A percentile compares a stretch with the other conserved stretches of the same genome.
phyloP scores from a whole-genome alignment of 2,329 filamentous ascomycete genomes.

The Monosporascus ibericus region DNA sequence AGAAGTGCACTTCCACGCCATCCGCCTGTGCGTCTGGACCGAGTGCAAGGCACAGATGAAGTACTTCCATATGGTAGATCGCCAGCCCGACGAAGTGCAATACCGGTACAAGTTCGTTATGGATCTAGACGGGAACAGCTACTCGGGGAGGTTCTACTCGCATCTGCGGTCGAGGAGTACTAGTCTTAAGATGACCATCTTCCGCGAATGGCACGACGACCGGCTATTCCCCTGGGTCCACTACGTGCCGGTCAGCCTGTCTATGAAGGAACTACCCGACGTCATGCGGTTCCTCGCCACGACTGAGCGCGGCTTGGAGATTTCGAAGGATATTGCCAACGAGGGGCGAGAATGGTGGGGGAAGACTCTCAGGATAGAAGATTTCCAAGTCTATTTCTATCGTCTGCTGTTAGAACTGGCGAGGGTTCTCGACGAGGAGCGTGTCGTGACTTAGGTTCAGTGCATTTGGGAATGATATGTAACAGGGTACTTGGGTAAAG shows the following conservation, averaged over 20 bases:
- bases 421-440: slow-evolving; percentile 29
- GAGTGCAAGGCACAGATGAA: slow-evolving; percentile 30
- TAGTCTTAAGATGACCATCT: slow-evolving; percentile 45
- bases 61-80: slow-evolving; percentile 18
- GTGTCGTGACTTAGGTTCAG: not conserved
- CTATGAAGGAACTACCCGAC: slow-evolving; percentile 46
- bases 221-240: slow-evolving; percentile 50
- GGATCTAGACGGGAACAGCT: slow-evolving; percentile 51
- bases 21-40: slow-evolving; percentile 37
- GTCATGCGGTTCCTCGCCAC: slow-evolving; percentile 39
- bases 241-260: slow-evolving; percentile 46
- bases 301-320: slow-evolving; percentile 37
- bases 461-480: no score
- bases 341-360: slow-evolving; percentile 48
- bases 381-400: slow-evolving; percentile 56
- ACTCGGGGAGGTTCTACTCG: slow-evolving; percentile 47
- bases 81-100: slow-evolving; percentile 25
- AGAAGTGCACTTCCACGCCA: slow-evolving; percentile 37
- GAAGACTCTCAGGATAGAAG: slow-evolving; percentile 48
- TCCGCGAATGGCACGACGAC: slow-evolving; percentile 54
- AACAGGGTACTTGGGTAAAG: no score
- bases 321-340: slow-evolving; percentile 46
- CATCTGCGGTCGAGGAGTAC: slow-evolving; percentile 40
- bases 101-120: slow-evolving; percentile 34
- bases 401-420: slow-evolving; percentile 53